Evolutionary conservation across 2,329 filamentous ascomycete genomes (phyloP), one percentile per base, ranked within the genome.

Genomic region (Colletotrichum sp.): DNA sequence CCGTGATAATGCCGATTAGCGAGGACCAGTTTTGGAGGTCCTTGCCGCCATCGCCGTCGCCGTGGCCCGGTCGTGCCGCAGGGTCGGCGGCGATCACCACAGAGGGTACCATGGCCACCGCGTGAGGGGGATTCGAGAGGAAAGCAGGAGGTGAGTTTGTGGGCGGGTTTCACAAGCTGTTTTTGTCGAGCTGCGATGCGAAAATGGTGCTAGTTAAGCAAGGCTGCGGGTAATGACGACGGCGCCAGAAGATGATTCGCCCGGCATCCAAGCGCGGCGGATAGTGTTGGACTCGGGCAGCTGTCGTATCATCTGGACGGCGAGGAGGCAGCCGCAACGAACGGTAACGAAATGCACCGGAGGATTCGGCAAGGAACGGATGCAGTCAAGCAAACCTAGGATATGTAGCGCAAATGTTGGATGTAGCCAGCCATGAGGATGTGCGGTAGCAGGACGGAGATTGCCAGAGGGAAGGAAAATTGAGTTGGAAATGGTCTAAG

Each of bases 1-100:
- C 96, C 4, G 96, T 98, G 70, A 96, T 86, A 81, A 99, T 98
- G 80, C 97, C 97, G 82, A 99, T 98, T 70, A 98, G 88, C 30
- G 96, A 97, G 62, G 96, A 98, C 96, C 96, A 98, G 83, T 93
- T 88, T 78, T 91, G 89, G 28, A 93, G 84, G 10, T 89, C 87
- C 69, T 89, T 87, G 62, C 86, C 87, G 36, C 85, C 83, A 43
- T 86, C 82, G 70, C 80, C 83, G 52, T 86, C 82, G 70, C 80
- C 60, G 15, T 71, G 58, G 30, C 66, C 74, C 16, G 66, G 74
- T 55, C 74, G 58, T 52, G 70, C 70, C 56, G 70, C 70, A 36
- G 70, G 74, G 43, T 74, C 74, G 16, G 70, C 74, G 28, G 70
- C 74, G 74, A 76, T 36, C 36, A 76, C 64, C 70, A 58, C 34